These are phyloP conservation scores for Thraustotheca clavata DNA, from an alignment of 352 stramenopile species.

Conservation along the genomic window DNA sequence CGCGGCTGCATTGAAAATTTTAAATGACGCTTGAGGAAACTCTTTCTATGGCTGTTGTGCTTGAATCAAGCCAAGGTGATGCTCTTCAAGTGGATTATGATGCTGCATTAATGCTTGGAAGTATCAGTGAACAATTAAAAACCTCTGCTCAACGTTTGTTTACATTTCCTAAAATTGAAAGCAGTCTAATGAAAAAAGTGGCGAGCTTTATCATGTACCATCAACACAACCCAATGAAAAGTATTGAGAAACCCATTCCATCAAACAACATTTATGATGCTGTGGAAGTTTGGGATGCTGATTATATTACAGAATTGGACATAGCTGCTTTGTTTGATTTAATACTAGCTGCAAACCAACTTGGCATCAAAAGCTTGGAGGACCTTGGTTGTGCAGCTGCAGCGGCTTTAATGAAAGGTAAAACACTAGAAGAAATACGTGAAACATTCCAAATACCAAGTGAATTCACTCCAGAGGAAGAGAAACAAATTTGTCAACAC, in stretches of 20 bases:
- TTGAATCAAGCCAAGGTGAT: too few species aligned
- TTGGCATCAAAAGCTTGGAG: slow-evolving; percentile 80
- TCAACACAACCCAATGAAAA: slow-evolving; percentile 95
- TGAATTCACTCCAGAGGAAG: too few species aligned
- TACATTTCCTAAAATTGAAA: slow-evolving; percentile 97
- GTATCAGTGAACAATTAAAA: too few species aligned
- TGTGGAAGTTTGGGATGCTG: slow-evolving; percentile 91
- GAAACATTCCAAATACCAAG: slow-evolving; percentile 94
- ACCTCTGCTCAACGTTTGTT: too few species aligned
- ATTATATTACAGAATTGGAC: slow-evolving; percentile 87
- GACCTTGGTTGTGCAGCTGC: slow-evolving; percentile 1
- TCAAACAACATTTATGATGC: slow-evolving; percentile 33
- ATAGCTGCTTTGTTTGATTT: slow-evolving; percentile 91
- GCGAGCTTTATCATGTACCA: slow-evolving; percentile 95
- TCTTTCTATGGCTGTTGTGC: too few species aligned
- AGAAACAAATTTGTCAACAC: too few species aligned
- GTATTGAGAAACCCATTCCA: slow-evolving; percentile 95
- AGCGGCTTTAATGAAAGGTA: slow-evolving; percentile 35
- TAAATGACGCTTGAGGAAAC: too few species aligned
- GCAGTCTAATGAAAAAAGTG: slow-evolving; percentile 94
- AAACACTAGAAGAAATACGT: slow-evolving; percentile 91
- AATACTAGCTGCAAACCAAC: slow-evolving; percentile 92
- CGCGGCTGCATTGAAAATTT: too few species aligned
- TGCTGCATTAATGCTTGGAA: too few species aligned
- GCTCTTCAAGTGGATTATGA: too few species aligned